Evolutionary conservation across 257 asterid genomes (phyloP).

Genomic region (Solanum acaule): DNA sequence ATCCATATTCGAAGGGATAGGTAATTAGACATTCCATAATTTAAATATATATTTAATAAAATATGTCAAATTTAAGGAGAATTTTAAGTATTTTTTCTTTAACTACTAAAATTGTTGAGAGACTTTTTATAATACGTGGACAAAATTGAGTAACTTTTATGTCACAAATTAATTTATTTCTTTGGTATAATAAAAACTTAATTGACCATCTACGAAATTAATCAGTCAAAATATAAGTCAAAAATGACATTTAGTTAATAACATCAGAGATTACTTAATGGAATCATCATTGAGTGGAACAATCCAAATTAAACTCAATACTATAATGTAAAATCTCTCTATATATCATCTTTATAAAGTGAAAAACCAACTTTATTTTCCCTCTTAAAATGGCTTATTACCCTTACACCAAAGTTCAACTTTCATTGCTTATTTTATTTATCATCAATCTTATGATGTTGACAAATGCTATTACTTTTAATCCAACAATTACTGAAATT

Average conservation of each 20-base stretch:
- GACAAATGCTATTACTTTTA: background rate
- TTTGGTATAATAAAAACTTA: background rate
- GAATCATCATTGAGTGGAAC: background rate
- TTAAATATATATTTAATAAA: no score
- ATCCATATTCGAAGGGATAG: no score
- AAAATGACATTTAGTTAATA: background rate
- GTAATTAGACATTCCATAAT: no score
- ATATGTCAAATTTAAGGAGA: no score
- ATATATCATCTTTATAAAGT: no score
- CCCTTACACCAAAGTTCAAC: background rate
- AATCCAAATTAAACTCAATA: background rate
- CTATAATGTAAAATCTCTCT: background rate
- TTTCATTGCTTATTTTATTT: background rate
- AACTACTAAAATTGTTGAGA: background rate
- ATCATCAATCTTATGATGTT: background rate
- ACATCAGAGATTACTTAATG: background rate
- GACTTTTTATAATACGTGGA: background rate
- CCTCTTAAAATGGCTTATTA: background rate
- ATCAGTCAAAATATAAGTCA: background rate
- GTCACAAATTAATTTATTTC: background rate
- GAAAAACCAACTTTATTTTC: background rate
- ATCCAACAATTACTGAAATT: background rate
- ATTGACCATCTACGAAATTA: background rate
- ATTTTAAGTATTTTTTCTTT: background rate
- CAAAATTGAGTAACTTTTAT: background rate